Conservation (phyloP, 148 eudicot species). For the Chenopodium formosanum region DNA sequence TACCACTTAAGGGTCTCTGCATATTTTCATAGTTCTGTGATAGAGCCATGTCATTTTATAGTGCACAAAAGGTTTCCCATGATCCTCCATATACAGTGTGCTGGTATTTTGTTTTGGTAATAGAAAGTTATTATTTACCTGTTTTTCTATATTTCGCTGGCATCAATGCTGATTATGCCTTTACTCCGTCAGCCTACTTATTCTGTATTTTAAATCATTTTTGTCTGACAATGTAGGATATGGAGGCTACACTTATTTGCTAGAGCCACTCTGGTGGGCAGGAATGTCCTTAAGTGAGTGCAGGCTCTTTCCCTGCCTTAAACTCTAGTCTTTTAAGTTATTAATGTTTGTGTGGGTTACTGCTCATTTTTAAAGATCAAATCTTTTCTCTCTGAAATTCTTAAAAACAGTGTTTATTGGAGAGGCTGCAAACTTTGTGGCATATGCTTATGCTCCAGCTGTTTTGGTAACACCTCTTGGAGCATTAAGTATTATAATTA, state of each 20-base stretch:
- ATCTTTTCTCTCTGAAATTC: slow-evolving; percentile 16
- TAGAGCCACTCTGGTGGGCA: slow-evolving; percentile 94
- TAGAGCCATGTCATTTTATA: neutral
- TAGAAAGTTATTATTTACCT: neutral
- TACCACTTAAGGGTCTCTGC: neutral
- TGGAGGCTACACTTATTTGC: slow-evolving; percentile 79
- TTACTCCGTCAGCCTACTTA: neutral
- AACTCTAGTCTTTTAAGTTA: neutral
- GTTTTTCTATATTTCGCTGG: neutral
- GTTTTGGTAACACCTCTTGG: slow-evolving; percentile 97
- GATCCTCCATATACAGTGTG: neutral
- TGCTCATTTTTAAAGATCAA: neutral
- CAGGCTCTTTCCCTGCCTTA: slow-evolving; percentile 3
- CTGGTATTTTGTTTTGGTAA: neutral
- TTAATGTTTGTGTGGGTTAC: neutral
- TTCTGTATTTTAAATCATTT: slow-evolving; percentile 5
- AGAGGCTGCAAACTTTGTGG: slow-evolving; percentile 87
- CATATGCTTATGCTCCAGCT: slow-evolving; percentile 96
- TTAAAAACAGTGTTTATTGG: slow-evolving; percentile 76
- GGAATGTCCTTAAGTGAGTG: slow-evolving; percentile 77
- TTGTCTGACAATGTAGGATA: slow-evolving; percentile 44
- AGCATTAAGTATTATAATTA: slow-evolving; percentile 87
- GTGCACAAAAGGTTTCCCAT: neutral
- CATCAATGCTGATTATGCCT: neutral
- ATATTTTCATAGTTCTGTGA: neutral